These are phyloP conservation scores for Erodium trifolium DNA, from an alignment of 441 rosid genomes.

Conservation along the genomic window DNA sequence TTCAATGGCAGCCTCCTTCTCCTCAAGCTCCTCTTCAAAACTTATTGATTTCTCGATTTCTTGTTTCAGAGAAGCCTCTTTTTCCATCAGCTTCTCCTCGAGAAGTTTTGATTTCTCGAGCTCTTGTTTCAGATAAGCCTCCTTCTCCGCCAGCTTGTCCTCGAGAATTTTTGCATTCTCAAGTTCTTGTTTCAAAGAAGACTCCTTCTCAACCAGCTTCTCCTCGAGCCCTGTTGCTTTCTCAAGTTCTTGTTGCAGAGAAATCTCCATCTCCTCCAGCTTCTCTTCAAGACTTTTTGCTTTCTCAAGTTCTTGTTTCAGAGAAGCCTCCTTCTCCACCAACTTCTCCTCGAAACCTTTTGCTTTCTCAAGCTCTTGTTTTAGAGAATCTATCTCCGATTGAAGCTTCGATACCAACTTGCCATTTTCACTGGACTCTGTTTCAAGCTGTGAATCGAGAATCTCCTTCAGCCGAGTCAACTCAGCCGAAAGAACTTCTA, in stretches of 20 bases:
- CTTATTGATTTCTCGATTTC: not conserved
- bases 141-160: not conserved
- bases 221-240: conserved; percentile 40
- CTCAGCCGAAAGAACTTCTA: conserved; percentile 30
- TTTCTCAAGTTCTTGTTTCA: too few relatives aligned
- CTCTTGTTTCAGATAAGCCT: not conserved
- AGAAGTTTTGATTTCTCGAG: not conserved
- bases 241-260: conserved; percentile 46
- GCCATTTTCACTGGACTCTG: conserved; percentile 32
- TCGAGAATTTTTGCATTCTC: not conserved
- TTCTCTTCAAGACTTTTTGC: too few relatives aligned
- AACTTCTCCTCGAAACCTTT: too few relatives aligned
- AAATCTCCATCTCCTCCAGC: too few relatives aligned
- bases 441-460: conserved; percentile 43
- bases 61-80: not conserved
- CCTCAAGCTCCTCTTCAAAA: conserved; percentile 4
- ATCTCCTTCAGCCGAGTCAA: conserved; percentile 48
- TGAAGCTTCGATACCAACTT: conserved; percentile 39
- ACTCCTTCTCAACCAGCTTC: conserved; percentile 52
- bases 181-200: conserved; percentile 8
- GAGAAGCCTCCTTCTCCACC: too few relatives aligned
- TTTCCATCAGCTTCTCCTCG: not conserved
- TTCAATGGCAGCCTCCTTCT: conserved; percentile 26
- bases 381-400: conserved; percentile 35
- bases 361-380: too few relatives aligned